Evolutionary conservation across 345 rosid genomes (phyloP).

Genomic region (Mercurialis annua): DNA sequence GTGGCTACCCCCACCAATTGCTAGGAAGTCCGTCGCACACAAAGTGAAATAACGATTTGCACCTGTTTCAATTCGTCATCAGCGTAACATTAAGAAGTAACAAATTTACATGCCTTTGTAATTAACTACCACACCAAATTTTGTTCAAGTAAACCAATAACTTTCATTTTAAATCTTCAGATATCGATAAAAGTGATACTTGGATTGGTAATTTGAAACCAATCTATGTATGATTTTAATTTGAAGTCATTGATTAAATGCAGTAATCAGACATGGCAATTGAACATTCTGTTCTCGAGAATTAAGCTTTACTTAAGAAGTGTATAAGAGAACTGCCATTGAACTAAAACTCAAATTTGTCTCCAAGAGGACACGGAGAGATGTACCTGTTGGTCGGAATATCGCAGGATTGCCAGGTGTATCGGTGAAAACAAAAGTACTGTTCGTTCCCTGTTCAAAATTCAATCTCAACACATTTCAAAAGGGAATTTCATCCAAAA

Average conservation of each 20-base stretch:
- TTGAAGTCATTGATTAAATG: not conserved
- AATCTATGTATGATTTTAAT: not conserved
- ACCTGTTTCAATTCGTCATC: slow-evolving; percentile 48
- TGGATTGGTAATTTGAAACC: not conserved
- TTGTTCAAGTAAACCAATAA: not conserved
- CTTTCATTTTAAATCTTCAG: not conserved
- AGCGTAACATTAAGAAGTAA: slow-evolving; percentile 7
- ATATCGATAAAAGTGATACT: not conserved
- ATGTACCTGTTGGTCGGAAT: slow-evolving; percentile 79
- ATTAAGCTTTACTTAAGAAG: not conserved
- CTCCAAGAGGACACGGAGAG: not conserved
- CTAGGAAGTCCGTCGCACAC: slow-evolving; percentile 74
- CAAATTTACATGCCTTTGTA: not conserved
- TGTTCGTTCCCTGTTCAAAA: slow-evolving; percentile 73
- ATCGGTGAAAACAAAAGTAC: slow-evolving; percentile 83
- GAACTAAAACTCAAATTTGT: not conserved
- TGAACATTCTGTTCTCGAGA: not conserved
- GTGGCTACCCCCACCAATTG: slow-evolving; percentile 93
- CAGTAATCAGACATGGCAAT: not conserved
- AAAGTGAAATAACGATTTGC: slow-evolving; percentile 87
- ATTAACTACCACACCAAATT: not conserved
- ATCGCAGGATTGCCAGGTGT: slow-evolving; percentile 59
- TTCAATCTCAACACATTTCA: slow-evolving; percentile 17
- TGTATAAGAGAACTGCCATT: not conserved
- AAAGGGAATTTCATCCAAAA: not conserved